Conservation (phyloP, 2,329 filamentous ascomycete species). For the Cryphonectria radicalis region DNA sequence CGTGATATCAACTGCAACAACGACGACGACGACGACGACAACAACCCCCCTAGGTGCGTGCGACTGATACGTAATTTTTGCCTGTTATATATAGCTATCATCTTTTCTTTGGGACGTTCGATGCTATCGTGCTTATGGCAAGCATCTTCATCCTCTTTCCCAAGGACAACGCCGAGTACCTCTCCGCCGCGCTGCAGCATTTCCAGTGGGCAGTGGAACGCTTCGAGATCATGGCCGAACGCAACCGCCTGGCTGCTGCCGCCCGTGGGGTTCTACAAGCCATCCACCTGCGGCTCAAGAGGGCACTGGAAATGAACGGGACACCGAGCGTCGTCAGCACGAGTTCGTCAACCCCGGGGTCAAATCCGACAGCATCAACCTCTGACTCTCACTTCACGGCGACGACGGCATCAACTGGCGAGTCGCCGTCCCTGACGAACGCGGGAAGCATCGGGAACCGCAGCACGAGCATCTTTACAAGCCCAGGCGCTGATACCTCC, state of each 20-base stretch:
- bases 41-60: neutral
- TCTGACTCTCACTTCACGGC: neutral
- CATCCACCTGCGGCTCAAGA: conserved; percentile 58
- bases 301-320: conserved; percentile 46
- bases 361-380: neutral
- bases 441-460: conserved; percentile 24
- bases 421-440: conserved; percentile 22
- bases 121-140: conserved; percentile 64
- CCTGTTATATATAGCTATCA: conserved; percentile 45
- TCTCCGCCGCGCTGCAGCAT: conserved; percentile 55
- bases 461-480: conserved; percentile 19
- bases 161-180: conserved; percentile 54
- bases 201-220: conserved; percentile 64
- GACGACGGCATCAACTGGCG: neutral
- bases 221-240: conserved; percentile 58
- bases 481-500: conserved; percentile 13
- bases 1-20: neutral
- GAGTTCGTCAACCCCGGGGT: neutral
- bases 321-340: neutral
- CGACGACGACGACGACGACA: too few species aligned
- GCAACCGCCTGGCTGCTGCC: conserved; percentile 57
- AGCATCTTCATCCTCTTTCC: conserved; percentile 66
- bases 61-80: neutral
- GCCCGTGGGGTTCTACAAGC: conserved; percentile 60
- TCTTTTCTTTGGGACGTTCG: conserved; percentile 67